These are phyloP conservation scores for Cercospora sojina DNA, from an alignment of 2,329 filamentous ascomycete species.

Conservation along the genomic window DNA sequence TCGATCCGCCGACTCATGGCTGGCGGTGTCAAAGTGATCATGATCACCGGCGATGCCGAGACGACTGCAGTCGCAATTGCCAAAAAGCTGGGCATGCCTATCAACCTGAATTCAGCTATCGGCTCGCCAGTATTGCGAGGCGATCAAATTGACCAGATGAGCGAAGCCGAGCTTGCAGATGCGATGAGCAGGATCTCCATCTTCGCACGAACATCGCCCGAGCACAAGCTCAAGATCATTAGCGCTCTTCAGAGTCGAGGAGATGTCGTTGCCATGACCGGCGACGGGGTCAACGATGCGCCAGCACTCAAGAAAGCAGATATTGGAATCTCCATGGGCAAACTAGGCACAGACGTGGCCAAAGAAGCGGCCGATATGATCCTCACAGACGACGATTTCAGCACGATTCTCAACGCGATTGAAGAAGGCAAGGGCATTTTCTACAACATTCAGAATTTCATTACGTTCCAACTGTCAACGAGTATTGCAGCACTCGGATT, in stretches of 20 bases:
- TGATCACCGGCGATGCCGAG: constrained; percentile 98
- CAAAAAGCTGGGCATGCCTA: constrained; percentile 89
- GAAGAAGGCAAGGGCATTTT: constrained; percentile 99
- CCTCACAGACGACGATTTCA: constrained; percentile 83
- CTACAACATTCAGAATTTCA: constrained; percentile 99
- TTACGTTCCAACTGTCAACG: constrained; percentile 97
- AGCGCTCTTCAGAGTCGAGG: constrained; percentile 85
- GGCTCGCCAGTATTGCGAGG: constrained; percentile 76
- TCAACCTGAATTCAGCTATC: constrained; percentile 60
- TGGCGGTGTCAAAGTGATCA: constrained; percentile 93
- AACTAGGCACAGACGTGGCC: constrained; percentile 90
- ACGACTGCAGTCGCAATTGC: constrained; percentile 93
- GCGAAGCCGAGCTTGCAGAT: constrained; percentile 75
- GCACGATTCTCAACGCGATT: constrained; percentile 88
- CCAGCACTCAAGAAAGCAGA: constrained; percentile 95
- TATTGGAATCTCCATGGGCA: constrained; percentile 96
- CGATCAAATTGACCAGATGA: constrained; percentile 92
- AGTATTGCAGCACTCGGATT: constrained; percentile 89
- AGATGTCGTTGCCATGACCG: constrained; percentile 98
- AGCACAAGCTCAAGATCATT: constrained; percentile 98
- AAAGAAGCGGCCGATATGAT: constrained; percentile 97
- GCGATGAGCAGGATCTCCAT: constrained; percentile 88
- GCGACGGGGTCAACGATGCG: constrained; percentile 96
- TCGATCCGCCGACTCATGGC: constrained; percentile 88
- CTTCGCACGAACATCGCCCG: constrained; percentile 92